Evolutionary conservation across 2,329 filamentous ascomycete genomes (phyloP), one percentile per base, ranked within the genome.

Genomic region (Aspergillus transmontanensis): DNA sequence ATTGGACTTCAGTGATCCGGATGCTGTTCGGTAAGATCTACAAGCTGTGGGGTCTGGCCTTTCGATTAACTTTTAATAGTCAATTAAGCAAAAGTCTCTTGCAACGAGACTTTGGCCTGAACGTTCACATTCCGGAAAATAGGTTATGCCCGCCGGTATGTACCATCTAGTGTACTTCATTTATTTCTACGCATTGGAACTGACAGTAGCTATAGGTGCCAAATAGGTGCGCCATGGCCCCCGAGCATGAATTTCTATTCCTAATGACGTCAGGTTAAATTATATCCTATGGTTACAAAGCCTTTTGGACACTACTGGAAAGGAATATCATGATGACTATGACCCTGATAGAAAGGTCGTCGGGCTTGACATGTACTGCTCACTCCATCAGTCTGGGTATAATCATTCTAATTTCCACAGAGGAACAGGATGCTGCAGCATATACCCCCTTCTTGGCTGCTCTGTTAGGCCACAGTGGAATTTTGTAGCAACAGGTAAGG

Each of bases 241-340:
- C 32, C 6, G 23, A 12, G n/a, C 19, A 32, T 34, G 10, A 19
- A 45, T 21, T 16, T 26, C 34, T 7, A 21, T 6, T 11, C 57
- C 69, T 72, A 32, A 69, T 58, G 30, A 9, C 0, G 87, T 41
- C 64, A 88, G 93, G 57, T 89, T 96, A 76, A 95, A 94, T 73
- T 99, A 99, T 75, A 87, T 98, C 23, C 81, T 94, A 10, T 98
- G 94, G 93, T 81, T 98, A 1, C 93, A 96, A 71, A 84, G 85
- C 3, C 85, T 99, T 0, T 75, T 98, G 7, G 93, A 96, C 72
- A 89, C 87, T 1, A 90, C 89, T 0, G 80, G 80, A 11, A 78
- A 80, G 19, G 70, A 78, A 61, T 79, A 82, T 64, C 71, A 70
- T 9, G 80, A 83, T 53, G 81, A 80, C 0, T 89, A 87, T 68